Evolutionary conservation across 768 basidiomycete genomes (phyloP).

Genomic region (Clitopilus hobsonii): DNA sequence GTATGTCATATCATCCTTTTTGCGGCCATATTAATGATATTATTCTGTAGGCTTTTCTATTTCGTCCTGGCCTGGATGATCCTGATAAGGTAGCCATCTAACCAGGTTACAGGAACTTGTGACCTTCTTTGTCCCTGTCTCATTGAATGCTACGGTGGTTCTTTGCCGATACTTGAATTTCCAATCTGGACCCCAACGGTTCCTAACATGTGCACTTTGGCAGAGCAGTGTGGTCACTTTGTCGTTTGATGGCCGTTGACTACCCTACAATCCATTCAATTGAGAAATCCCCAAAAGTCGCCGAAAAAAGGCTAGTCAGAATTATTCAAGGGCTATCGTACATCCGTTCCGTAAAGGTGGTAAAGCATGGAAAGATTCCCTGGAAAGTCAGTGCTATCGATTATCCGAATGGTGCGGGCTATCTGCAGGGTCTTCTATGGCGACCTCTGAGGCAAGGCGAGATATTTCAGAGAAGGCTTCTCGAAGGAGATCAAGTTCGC

Average conservation of each 20-base stretch:
- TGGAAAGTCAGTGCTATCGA: not conserved
- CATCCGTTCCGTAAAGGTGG: not conserved
- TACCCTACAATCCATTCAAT: too few relatives aligned
- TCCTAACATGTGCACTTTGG: not conserved
- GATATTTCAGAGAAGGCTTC: slow-evolving; percentile 86
- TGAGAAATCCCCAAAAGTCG: too few relatives aligned
- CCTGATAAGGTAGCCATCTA: slow-evolving; percentile 65
- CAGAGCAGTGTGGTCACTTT: too few relatives aligned
- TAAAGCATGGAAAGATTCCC: not conserved
- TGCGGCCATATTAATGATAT: not conserved
- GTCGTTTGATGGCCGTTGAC: too few relatives aligned
- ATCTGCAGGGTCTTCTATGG: slow-evolving; percentile 32
- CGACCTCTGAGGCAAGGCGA: slow-evolving; percentile 64
- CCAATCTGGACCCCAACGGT: not conserved
- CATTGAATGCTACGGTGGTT: not conserved
- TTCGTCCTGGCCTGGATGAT: slow-evolving; percentile 98
- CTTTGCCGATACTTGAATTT: not conserved
- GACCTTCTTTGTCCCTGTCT: not conserved
- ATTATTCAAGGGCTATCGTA: too few relatives aligned
- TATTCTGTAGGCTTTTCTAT: slow-evolving; percentile 68
- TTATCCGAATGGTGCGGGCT: not conserved
- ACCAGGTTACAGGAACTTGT: not conserved
- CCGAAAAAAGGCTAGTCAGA: too few relatives aligned
- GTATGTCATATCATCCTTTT: slow-evolving; percentile 36
- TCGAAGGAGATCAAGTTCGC: slow-evolving; percentile 76